Evolutionary conservation across 2,329 filamentous ascomycete species (phyloP).

Genomic region (Delphinella strobiligena): DNA sequence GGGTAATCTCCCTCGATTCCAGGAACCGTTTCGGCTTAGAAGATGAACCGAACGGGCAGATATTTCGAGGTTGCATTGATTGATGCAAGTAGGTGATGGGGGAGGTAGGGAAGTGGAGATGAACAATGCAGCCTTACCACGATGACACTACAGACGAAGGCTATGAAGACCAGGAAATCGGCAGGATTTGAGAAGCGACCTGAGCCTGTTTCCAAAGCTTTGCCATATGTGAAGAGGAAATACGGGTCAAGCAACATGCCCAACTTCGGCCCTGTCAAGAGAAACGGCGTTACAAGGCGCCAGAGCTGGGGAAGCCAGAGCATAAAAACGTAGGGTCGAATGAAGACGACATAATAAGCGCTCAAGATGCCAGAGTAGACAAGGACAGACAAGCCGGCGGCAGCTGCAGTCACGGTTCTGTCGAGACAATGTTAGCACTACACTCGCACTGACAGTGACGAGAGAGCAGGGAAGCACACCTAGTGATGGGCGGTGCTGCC

Average conservation of each 20-base stretch:
- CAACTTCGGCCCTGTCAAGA: constrained; percentile 44
- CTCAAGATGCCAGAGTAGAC: constrained; percentile 45
- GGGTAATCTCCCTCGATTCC: constrained; percentile 42
- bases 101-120: constrained; percentile 12
- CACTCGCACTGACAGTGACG: constrained; percentile 8
- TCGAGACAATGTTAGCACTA: constrained; percentile 35
- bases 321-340: constrained; percentile 27
- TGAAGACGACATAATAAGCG: constrained; percentile 42
- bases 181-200: constrained; percentile 62
- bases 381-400: constrained; percentile 50
- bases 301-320: constrained; percentile 50
- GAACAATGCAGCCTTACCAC: constrained; percentile 55
- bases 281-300: constrained; percentile 46
- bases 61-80: constrained; percentile 49
- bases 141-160: constrained; percentile 60
- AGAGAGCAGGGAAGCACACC: no score
- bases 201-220: constrained; percentile 59
- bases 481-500: constrained; percentile 53
- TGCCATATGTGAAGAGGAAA: constrained; percentile 67
- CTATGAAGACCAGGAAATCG: constrained; percentile 68
- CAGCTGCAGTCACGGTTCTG: constrained; percentile 56
- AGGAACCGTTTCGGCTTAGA: constrained; percentile 44
- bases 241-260: constrained; percentile 62
- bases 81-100: constrained; percentile 12
- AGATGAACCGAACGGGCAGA: constrained; percentile 39